Evolutionary conservation across 768 basidiomycete genomes (phyloP), one percentile per base, ranked within the genome.

Genomic region (Tulasnella sp.): DNA sequence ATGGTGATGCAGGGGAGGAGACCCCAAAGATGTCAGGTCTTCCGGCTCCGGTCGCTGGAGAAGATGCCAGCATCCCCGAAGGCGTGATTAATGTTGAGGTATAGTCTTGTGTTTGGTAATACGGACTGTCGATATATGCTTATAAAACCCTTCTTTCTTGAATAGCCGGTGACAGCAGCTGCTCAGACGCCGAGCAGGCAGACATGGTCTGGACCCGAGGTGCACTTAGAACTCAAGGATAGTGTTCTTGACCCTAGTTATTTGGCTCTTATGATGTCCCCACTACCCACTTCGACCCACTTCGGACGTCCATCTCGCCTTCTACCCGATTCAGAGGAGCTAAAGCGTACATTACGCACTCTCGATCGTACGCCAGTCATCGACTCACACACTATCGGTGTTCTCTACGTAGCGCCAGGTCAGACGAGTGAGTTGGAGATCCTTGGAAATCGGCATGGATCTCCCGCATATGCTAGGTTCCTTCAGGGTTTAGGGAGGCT

Each of bases 301-400:
- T 78, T 75, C 64, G 78, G 73, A 38, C 77, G 73, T 63, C 57
- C 75, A 69, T 62, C 73, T 65, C 56, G 76, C 67, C 60, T 71
- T 43, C 66, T 76, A 4, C 70, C 74, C 3, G 79, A 83, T 49
- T 73, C 79, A 9, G 73, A 82, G 1, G 70, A 72, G 12, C 76
- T 87, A 41, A 71, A 78, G 2, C 73, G 76, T 25, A 80, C 84
- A 60, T 73, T 92, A 63, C 74, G 77, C 24, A 77, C 76, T 5
- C 76, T 98, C 46, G 92, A 96, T 65, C 75, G 79, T 44, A 85
- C 87, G 43, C 93, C 92, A 0, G 92, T 98, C 65, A 93, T 99
- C 61, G 96, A 99, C 70, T 92, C 89, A 0, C 91, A 98, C 71
- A 94, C 96, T 70, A 85, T 98, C 34, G 96, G 91, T 2, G 86